phyloP scores from a whole-genome alignment of 495 filamentous ascomycete genomes.

The Pseudevernia furfuracea region DNA sequence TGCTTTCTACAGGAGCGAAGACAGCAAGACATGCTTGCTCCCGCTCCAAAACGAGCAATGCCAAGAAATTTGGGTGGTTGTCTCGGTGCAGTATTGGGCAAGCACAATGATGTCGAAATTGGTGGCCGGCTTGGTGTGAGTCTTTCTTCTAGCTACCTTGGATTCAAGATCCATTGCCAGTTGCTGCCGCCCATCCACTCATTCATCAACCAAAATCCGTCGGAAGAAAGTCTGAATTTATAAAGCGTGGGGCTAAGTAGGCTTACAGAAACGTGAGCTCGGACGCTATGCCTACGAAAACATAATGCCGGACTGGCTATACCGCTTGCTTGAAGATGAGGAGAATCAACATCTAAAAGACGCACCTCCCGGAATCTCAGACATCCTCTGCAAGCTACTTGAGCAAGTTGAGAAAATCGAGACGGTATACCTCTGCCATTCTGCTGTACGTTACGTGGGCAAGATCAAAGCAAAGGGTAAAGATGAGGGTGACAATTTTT shows the following conservation, averaged over 20 bases:
- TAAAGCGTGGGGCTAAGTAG: background rate
- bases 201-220: background rate
- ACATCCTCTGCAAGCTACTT: background rate
- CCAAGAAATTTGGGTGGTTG: background rate
- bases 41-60: background rate
- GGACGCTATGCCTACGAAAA: conserved; percentile 79
- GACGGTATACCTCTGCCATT: background rate
- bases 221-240: background rate
- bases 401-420: background rate
- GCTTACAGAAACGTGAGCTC: conserved; percentile 50
- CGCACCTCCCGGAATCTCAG: background rate
- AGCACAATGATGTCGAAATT: background rate
- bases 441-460: background rate
- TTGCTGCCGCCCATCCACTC: background rate
- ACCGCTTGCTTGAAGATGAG: conserved; percentile 54
- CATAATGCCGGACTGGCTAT: conserved; percentile 74
- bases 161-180: background rate
- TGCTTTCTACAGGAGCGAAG: too few species aligned
- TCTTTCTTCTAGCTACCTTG: background rate
- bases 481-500: background rate
- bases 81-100: background rate
- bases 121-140: background rate
- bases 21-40: background rate
- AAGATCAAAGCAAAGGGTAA: background rate
- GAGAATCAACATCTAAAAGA: conserved; percentile 39